Evolutionary conservation across 495 filamentous ascomycete genomes (phyloP).

Genomic region (Lophium mytilinum): DNA sequence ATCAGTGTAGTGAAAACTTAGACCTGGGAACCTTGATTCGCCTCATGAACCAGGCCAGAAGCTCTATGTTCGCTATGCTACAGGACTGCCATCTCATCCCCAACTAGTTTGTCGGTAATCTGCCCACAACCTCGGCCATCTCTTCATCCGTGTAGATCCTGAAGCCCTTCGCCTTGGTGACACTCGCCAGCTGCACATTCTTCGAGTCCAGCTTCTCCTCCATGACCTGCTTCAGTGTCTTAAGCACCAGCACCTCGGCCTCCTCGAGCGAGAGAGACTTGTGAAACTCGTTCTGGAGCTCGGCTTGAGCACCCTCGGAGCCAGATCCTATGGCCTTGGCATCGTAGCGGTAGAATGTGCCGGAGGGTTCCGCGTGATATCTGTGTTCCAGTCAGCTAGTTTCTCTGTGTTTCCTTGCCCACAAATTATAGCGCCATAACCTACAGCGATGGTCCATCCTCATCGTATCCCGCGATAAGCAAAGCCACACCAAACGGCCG

Average conservation of each 20-base stretch:
- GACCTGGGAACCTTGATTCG: too few species aligned
- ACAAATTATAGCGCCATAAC: conserved; percentile 25
- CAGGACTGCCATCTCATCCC: background rate
- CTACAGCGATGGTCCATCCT: conserved; percentile 88
- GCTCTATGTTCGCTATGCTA: conserved; percentile 1
- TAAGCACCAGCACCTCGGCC: conserved; percentile 89
- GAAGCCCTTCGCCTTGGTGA: conserved; percentile 96
- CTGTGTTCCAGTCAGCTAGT: conserved; percentile 31
- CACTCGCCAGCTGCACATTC: conserved; percentile 96
- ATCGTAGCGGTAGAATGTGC: conserved; percentile 98
- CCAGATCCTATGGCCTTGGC: conserved; percentile 97
- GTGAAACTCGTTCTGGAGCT: conserved; percentile 97
- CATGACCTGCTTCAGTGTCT: conserved; percentile 99
- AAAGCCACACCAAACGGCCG: conserved; percentile 94
- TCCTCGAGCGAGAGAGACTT: conserved; percentile 90
- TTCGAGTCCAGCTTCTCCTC: conserved; percentile 98
- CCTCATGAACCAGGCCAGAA: background rate
- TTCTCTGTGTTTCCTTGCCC: background rate
- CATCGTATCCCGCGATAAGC: conserved; percentile 92
- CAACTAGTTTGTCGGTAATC: conserved; percentile 45
- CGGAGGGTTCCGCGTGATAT: conserved; percentile 95
- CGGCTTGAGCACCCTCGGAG: conserved; percentile 92
- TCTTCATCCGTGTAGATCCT: conserved; percentile 95
- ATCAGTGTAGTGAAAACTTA: too few species aligned
- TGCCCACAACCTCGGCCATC: conserved; percentile 82